phyloP scores from a whole-genome alignment of 2,329 filamentous ascomycete genomes.

The Apiospora aurea region DNA sequence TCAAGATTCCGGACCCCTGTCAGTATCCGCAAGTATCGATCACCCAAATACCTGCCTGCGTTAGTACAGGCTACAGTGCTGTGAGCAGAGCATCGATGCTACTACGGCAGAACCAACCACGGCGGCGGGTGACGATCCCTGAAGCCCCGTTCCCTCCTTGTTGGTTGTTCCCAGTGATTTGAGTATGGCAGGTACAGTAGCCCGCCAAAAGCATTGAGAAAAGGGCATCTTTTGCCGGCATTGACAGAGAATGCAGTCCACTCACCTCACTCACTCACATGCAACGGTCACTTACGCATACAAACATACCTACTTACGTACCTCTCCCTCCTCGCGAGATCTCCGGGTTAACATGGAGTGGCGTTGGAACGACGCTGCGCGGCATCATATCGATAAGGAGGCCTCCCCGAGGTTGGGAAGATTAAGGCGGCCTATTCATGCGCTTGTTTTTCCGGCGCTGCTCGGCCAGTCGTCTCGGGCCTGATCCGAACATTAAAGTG shows the following conservation, averaged over 20 bases:
- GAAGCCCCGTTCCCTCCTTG: constrained; percentile 4
- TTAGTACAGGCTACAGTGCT: too few relatives aligned
- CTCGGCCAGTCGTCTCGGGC: not conserved
- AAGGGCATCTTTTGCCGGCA: constrained; percentile 11
- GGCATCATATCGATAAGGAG: constrained; percentile 18
- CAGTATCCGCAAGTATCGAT: constrained; percentile 14
- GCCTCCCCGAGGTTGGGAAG: not conserved
- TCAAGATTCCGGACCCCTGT: constrained; percentile 16
- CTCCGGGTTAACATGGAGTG: not conserved
- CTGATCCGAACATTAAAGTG: not conserved
- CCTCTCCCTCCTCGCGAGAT: not conserved
- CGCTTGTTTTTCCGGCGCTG: not conserved
- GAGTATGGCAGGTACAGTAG: not conserved
- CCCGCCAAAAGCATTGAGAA: not conserved
- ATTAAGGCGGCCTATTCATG: not conserved
- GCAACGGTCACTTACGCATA: not conserved
- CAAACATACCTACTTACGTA: not conserved
- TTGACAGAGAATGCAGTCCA: not conserved
- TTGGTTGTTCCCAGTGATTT: constrained; percentile 10
- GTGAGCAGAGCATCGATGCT: not conserved
- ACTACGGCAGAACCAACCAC: not conserved
- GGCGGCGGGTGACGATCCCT: constrained; percentile 16
- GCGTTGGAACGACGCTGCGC: not conserved
- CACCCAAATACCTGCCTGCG: not conserved
- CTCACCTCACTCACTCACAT: not conserved